Percentiles rank a stretch among this genome's conserved stretches.
phyloP scores from a whole-genome alignment of 1,284 basidiomycete genomes.

The Cutaneotrichosporon cavernicola region DNA sequence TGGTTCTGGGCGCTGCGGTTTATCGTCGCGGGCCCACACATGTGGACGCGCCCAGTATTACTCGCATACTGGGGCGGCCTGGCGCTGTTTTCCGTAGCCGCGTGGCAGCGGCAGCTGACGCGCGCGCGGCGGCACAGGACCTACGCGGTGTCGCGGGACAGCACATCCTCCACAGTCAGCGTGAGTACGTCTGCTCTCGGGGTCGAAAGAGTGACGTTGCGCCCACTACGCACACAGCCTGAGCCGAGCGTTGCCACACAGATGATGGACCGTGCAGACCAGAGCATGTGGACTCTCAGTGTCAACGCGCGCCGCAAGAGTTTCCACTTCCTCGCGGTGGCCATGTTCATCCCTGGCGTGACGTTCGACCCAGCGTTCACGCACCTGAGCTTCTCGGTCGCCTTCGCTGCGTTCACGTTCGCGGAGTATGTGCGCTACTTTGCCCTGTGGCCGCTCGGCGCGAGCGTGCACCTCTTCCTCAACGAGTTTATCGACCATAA shows the following conservation, averaged over 20 bases:
- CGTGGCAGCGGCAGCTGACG: constrained; percentile 85
- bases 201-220: not conserved
- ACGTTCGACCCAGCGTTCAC: constrained; percentile 92
- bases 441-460: constrained; percentile 94
- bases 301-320: constrained; percentile 95
- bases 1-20: constrained; percentile 82
- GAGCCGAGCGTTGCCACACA: constrained; percentile 63
- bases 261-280: constrained; percentile 79
- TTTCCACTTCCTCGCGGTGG: constrained; percentile 92
- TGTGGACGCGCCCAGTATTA: constrained; percentile 79
- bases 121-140: constrained; percentile 64
- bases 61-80: constrained; percentile 82
- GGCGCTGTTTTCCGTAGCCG: constrained; percentile 78
- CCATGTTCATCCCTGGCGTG: constrained; percentile 94
- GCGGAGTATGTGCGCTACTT: constrained; percentile 96
- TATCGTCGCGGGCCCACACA: constrained; percentile 68
- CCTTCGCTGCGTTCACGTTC: constrained; percentile 92
- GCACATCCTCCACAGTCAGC: not conserved
- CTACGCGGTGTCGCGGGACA: constrained; percentile 36
- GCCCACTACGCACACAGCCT: not conserved
- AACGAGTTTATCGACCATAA: constrained; percentile 95
- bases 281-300: constrained; percentile 80
- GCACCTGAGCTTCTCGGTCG: constrained; percentile 88
- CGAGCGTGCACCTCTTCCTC: constrained; percentile 91
- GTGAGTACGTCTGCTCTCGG: not conserved